Base-by-base conservation (phyloP, 2,329 filamentous ascomycete species). In the Tolypocladium ophioglossoides region DNA sequence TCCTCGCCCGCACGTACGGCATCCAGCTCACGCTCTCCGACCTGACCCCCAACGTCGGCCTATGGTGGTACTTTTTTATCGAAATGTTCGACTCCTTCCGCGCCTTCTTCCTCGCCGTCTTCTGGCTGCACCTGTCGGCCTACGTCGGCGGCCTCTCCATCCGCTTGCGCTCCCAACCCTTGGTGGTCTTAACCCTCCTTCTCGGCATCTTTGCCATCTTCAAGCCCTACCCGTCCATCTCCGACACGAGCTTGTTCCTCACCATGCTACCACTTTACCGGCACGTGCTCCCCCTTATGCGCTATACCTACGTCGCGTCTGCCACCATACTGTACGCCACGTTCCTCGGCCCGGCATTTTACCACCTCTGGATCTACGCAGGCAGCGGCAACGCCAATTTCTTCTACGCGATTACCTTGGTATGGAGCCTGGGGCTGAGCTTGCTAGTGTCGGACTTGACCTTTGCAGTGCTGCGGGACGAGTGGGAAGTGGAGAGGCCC, bases 11-110 rank as follows among this genome's bases (percentile, higher is more conserved):
- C 22, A 96, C 94, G 0, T 99, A 99, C 70, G 91, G 92, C 61
- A 89, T 95, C 49, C 91, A 96, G 63, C 79, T 99, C 39, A 84
- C 94, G 1, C 80, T 99, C 3, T 89, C 91, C 10, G 94, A 99
- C 66, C 78, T 99, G 41, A 95, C 92, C 0, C 94, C 94, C 14
- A 99, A 97, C 61, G 87, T 95, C 34, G 94, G 94, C 1, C 78
- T 99, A 1, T 99, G 94, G 94, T 99, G 94, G 94, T 99, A 99
- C 72, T 99, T 99, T 73, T 97, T 99, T 68, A 95, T 95, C 61
- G 92, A 99, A 68, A 99, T 99, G 84, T 99, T 99, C 68, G 94
- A 99, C 72, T 92, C 91, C 1, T 99, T 99, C 78, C 83, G 94
- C 40, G 86, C 87, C 62, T 99, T 99, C 77, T 99, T 97, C 78